Evolutionary conservation across 495 filamentous ascomycete species (phyloP), one percentile per base, ranked within the genome.

Genomic region (Margaritispora aquatica): DNA sequence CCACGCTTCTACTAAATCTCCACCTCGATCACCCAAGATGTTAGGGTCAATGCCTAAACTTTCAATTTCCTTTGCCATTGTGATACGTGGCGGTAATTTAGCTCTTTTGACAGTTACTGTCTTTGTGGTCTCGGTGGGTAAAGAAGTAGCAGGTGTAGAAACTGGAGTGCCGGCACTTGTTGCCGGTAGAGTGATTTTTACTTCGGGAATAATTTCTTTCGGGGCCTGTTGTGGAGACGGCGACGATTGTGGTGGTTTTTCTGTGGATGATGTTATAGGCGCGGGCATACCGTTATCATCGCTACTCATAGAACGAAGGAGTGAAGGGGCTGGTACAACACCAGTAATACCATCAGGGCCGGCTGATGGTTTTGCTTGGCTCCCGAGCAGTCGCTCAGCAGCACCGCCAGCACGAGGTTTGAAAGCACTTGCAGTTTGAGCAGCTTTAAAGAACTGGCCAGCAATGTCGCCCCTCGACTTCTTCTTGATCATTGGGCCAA

Each of bases 401-500:
- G 89, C 90, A 54, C 89, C 91, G 27, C 90, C 90, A 17, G 85
- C 83, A 36, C 92, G 81, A 19, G 92, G 90, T 65, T 89, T 92
- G 76, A 97, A 97, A 20, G 85, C 86, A 36, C 61, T 69, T 57
- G 88, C 86, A n/a, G 90, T 84, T 29, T 80, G 84, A 13, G 94
- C 92, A 31, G 91, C 92, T 68, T 91, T 92, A 66, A 87, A 86
- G 60, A 97, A 85, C n/a, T 82, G 77, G 31, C 84, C 85, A 24
- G 88, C 89, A 63, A 94, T 77, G 46, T 94, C 88, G 27, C 76
- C 80, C 50, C 71, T 79, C 0, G 84, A 85, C 63, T 91, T 87
- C 59, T 91, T 85, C 71, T 92, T 94, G 57, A 96, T 85, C 91
- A 96, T 96, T 36, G 91, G 90, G 0, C 89, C 90, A 21, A 96